phyloP scores from a whole-genome alignment of 2,329 filamentous ascomycete species.

The Hypoxylon sp. region DNA sequence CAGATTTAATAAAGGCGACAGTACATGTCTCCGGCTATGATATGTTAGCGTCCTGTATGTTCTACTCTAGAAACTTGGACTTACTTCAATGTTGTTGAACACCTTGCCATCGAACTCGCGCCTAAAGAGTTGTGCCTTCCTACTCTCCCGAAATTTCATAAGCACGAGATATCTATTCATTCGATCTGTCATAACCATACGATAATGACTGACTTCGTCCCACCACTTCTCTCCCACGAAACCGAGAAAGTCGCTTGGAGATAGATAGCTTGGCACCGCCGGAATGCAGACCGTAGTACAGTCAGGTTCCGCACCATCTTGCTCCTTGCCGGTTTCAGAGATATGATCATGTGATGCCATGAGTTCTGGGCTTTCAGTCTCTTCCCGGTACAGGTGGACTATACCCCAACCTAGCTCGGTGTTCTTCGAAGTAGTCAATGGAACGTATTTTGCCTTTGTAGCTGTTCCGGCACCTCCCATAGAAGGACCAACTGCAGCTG shows the following conservation, averaged over 20 bases:
- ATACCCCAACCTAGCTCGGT: constrained; percentile 92
- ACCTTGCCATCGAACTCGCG: constrained; percentile 91
- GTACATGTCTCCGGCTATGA: constrained; percentile 89
- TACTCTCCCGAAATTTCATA: constrained; percentile 88
- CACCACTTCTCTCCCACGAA: constrained; percentile 92
- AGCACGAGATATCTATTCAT: constrained; percentile 95
- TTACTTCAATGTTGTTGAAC: constrained; percentile 91
- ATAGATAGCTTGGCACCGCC: constrained; percentile 94
- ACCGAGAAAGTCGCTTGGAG: constrained; percentile 89
- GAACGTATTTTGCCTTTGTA: constrained; percentile 85
- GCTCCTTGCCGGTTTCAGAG: constrained; percentile 51
- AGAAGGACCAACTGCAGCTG: constrained; percentile 67
- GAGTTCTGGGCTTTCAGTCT: constrained; percentile 77
- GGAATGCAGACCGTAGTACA: constrained; percentile 94
- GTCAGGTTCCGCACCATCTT: constrained; percentile 61
- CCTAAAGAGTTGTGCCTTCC: constrained; percentile 83
- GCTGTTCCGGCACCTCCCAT: constrained; percentile 75
- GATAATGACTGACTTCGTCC: constrained; percentile 90
- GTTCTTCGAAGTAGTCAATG: constrained; percentile 74
- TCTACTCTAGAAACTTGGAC: constrained; percentile 50
- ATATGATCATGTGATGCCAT: constrained; percentile 47
- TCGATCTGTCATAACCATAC: constrained; percentile 90
- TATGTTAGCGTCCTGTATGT: constrained; percentile 42
- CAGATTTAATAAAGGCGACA: constrained; percentile 93
- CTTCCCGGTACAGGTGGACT: constrained; percentile 93